phyloP scores from a whole-genome alignment of 176 grass and related monocot genomes.

The Panicum miliaceum region DNA sequence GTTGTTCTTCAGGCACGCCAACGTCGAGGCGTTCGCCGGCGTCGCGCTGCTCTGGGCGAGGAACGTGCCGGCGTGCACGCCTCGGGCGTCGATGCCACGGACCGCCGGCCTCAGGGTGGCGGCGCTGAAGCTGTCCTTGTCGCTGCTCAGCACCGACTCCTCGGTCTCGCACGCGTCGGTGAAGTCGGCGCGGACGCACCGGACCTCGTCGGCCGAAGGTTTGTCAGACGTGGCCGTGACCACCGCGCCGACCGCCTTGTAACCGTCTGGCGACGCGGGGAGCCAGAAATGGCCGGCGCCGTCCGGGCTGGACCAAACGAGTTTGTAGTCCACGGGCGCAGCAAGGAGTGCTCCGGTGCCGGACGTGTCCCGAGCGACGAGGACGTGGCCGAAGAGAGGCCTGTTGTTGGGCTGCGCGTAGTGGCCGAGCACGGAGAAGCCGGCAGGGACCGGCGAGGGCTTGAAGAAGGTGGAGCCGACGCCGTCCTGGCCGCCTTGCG shows the following conservation, averaged over 20 bases:
- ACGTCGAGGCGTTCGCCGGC: neutral
- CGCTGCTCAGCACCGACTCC: slow-evolving; percentile 48
- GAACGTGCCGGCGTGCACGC: slow-evolving; percentile 73
- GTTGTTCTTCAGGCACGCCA: slow-evolving; percentile 78
- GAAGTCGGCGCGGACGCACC: slow-evolving; percentile 74
- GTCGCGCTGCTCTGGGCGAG: slow-evolving; percentile 21
- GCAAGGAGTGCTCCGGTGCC: slow-evolving; percentile 34
- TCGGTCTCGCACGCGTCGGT: slow-evolving; percentile 68
- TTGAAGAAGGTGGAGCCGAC: slow-evolving; percentile 68
- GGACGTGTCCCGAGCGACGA: slow-evolving; percentile 52
- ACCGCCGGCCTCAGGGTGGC: slow-evolving; percentile 44
- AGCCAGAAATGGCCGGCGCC: slow-evolving; percentile 77
- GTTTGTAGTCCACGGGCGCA: slow-evolving; percentile 54
- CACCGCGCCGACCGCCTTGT: slow-evolving; percentile 52
- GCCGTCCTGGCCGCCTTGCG: slow-evolving; percentile 62
- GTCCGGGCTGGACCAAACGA: slow-evolving; percentile 77
- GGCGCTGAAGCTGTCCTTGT: slow-evolving; percentile 61
- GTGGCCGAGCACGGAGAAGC: slow-evolving; percentile 63
- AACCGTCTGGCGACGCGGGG: slow-evolving; percentile 47
- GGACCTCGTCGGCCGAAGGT: slow-evolving; percentile 55
- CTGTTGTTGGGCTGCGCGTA: slow-evolving; percentile 82
- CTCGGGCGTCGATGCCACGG: slow-evolving; percentile 56
- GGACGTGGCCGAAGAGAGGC: slow-evolving; percentile 60
- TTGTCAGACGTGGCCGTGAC: slow-evolving; percentile 62
- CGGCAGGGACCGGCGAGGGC: slow-evolving; percentile 55